Conservation (phyloP, 2,329 filamentous ascomycete genomes). For the Cyanodermella asteris region DNA sequence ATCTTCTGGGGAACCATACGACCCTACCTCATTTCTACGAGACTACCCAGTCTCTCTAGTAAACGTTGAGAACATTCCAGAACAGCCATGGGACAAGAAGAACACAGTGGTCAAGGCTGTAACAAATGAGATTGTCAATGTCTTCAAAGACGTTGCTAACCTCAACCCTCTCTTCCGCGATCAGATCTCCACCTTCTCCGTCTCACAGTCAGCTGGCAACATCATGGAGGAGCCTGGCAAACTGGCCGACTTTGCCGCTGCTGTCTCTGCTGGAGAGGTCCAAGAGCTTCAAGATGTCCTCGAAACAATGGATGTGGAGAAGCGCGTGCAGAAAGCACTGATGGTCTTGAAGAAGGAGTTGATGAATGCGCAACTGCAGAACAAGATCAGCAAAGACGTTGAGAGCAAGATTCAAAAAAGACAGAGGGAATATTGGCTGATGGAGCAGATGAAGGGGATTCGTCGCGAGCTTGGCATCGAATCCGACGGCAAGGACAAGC, state of each 20-base stretch:
- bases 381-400: slow-evolving; percentile 94
- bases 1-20: slow-evolving; percentile 39
- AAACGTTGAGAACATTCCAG: slow-evolving; percentile 78
- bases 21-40: slow-evolving; percentile 75
- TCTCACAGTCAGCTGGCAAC: slow-evolving; percentile 85
- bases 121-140: slow-evolving; percentile 94
- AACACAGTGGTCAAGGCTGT: slow-evolving; percentile 75
- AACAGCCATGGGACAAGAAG: slow-evolving; percentile 78
- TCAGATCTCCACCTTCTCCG: slow-evolving; percentile 91
- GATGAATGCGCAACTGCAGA: slow-evolving; percentile 92
- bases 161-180: slow-evolving; percentile 91
- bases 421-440: slow-evolving; percentile 92
- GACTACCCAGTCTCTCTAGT: slow-evolving; percentile 86
- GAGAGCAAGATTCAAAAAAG: slow-evolving; percentile 94
- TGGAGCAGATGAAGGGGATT: slow-evolving; percentile 99
- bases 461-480: slow-evolving; percentile 87
- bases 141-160: slow-evolving; percentile 89
- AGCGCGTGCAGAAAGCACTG: slow-evolving; percentile 75
- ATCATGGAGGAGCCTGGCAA: slow-evolving; percentile 89
- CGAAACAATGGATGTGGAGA: slow-evolving; percentile 72
- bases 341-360: slow-evolving; percentile 92
- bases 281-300: slow-evolving; percentile 83
- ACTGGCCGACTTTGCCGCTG: slow-evolving; percentile 88
- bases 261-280: slow-evolving; percentile 83
- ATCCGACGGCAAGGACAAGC: slow-evolving; percentile 92